A percentile compares a stretch with the other conserved stretches of the same genome.
Evolutionary conservation across 306 rosid species (phyloP).

Genomic region (Herpetospermum pedunculosum): DNA sequence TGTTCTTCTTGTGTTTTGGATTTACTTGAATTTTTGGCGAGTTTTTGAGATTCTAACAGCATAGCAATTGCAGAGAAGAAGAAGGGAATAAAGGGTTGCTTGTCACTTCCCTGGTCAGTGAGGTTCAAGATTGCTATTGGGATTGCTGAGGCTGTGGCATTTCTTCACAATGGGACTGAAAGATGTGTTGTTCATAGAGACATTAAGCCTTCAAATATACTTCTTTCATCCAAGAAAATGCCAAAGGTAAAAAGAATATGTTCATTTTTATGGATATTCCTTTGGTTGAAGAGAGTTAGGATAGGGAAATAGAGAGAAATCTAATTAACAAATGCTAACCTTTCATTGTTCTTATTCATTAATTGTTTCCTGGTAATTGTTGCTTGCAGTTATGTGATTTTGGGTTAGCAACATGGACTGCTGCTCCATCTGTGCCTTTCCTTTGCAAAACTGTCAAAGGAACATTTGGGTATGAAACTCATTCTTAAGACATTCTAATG

Average conservation of each 20-base stretch:
- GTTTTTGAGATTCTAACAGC: conserved; percentile 15
- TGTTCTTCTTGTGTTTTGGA: neutral
- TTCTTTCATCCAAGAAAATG: conserved; percentile 74
- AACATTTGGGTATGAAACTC: conserved; percentile 75
- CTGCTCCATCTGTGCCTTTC: conserved; percentile 93
- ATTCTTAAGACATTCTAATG: neutral
- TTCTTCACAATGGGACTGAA: conserved; percentile 86
- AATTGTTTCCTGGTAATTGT: neutral
- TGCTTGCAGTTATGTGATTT: conserved; percentile 76
- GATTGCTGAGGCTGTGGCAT: conserved; percentile 71
- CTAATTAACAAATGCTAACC: neutral
- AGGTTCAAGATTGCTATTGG: conserved; percentile 89
- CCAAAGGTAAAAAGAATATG: conserved; percentile 47
- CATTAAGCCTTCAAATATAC: conserved; percentile 90
- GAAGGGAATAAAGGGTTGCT: conserved; percentile 35
- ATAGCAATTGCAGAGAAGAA: conserved; percentile 48
- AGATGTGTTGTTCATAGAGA: conserved; percentile 92
- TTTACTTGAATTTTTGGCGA: neutral
- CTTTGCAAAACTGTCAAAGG: conserved; percentile 97
- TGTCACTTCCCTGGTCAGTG: conserved; percentile 67
- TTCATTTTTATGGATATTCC: conserved; percentile 2
- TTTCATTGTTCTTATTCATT: conserved; percentile 11
- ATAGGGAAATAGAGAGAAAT: neutral
- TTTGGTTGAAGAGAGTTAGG: neutral
- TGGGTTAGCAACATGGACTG: conserved; percentile 96